Percentiles rank a stretch among this genome's conserved stretches.
These are phyloP conservation scores for Amborella trichopoda DNA, from an alignment of 164 flowering plant genomes.

Conservation along the genomic window DNA sequence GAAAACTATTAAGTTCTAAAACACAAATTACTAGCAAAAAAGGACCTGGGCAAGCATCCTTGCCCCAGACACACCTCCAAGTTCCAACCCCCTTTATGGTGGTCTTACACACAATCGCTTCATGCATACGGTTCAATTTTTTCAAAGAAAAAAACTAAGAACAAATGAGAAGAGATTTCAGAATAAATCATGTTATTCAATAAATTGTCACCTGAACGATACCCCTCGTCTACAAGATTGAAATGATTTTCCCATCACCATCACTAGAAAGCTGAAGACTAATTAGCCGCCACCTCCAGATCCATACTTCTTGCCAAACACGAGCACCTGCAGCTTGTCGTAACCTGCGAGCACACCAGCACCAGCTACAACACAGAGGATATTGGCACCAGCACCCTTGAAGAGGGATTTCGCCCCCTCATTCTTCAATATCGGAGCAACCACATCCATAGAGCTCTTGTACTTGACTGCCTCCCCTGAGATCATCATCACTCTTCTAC, in stretches of 20 bases:
- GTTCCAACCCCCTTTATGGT: too few relatives aligned
- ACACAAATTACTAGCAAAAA: too few relatives aligned
- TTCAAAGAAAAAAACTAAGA: too few relatives aligned
- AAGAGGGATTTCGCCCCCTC: constrained; percentile 36
- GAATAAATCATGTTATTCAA: too few relatives aligned
- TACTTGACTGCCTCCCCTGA: constrained; percentile 38
- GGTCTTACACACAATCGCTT: too few relatives aligned
- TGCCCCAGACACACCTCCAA: too few relatives aligned
- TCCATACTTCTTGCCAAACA: constrained; percentile 12
- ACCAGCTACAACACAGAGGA: constrained; percentile 41
- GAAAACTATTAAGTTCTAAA: too few relatives aligned
- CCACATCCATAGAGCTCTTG: constrained; percentile 32
- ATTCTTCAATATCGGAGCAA: constrained; percentile 25
- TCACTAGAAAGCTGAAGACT: neutral
- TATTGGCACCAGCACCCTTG: constrained; percentile 45
- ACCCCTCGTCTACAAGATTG: too few relatives aligned
- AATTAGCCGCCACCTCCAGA: constrained; percentile 12
- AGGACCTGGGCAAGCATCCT: too few relatives aligned
- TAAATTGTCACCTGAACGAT: too few relatives aligned
- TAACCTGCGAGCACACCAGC: constrained; percentile 47
- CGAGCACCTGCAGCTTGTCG: constrained; percentile 13
- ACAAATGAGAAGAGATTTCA: too few relatives aligned
- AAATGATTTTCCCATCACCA: neutral
- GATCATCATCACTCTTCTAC: constrained; percentile 45
- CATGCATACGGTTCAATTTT: too few relatives aligned